Base-by-base conservation (phyloP, 1,284 basidiomycete species). In the Rhodotorula glutinis region DNA sequence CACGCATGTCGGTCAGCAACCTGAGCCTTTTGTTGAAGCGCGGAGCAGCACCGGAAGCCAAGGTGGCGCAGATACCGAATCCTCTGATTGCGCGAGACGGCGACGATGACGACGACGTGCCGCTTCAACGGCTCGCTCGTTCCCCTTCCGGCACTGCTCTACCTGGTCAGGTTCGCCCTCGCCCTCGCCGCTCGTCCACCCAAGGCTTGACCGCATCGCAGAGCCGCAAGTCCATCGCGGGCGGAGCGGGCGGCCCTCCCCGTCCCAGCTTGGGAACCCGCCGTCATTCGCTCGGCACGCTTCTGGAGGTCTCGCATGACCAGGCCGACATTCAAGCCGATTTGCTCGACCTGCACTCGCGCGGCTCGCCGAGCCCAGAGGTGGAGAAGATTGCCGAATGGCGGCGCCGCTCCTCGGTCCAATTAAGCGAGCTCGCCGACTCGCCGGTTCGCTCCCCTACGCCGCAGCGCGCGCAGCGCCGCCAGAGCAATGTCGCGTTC, bases 201-300 rank as follows among this genome's bases (percentile, higher is more conserved):
- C 60, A 60, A 21, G 55, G 52, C 9, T 41, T 54, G 29, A 53
- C 57, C 19, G 0, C 44, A 11, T 19, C 53, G 44, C 41, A n/a
- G 43, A 19, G 9, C 30, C 17, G 27, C 13, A 19, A 33, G 10
- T 47, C 60, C 19, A 8, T n/a, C 8, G 5, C 33, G 33, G 33
- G 33, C 33, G 30, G 14, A 21, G 14, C 51, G 19, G 25, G n/a
- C 51, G 8, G 16, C 5, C 19, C 46, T 8, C 11, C 17, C 9
- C 16, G 27, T n/a, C 16, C 47, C 16, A 25, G 25, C 43, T 19
- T 23, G 13, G 30, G 29, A 46, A 27, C 38, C 17, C 65, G 60
- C 25, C 59, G 66, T 23, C 66, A 62, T 60, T 67, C 65, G 27
- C 57, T 71, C 49, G 66, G 65, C 1, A 71, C 60, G 9, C 60